Evolutionary conservation across 192 early-diverging fungal genomes (phyloP).

Genomic region (Backusella tuberculispora): DNA sequence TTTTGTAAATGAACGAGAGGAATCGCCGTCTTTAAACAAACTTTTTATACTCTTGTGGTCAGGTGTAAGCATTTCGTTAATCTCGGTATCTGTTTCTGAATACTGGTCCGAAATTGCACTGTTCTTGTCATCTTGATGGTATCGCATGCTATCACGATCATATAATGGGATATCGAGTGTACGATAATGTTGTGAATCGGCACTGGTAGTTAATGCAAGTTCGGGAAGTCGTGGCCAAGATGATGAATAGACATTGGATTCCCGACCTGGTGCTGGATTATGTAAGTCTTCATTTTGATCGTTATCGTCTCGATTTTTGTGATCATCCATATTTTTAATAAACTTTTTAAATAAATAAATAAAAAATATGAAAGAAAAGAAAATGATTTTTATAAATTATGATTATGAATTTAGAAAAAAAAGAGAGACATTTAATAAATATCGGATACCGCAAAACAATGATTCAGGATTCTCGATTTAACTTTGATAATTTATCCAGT

Average conservation of each 20-base stretch:
- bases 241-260: background rate
- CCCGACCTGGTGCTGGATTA: background rate
- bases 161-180: background rate
- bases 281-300: background rate
- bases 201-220: background rate
- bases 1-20: background rate
- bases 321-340: background rate
- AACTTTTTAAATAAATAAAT: background rate
- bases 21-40: background rate
- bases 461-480: slow-evolving; percentile 3
- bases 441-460: background rate
- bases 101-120: background rate
- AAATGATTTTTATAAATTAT: background rate
- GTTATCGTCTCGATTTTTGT: background rate
- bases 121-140: background rate
- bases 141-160: background rate
- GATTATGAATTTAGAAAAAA: background rate
- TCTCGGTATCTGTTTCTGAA: background rate
- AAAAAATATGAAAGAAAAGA: background rate
- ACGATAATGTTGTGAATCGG: background rate
- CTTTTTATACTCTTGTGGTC: background rate
- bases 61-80: background rate
- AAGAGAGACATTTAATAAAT: background rate
- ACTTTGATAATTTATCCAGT: too few relatives aligned
- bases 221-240: background rate